These are phyloP conservation scores for Hirsutella minnesotensis DNA, from an alignment of 2,329 filamentous ascomycete genomes.

Conservation along the genomic window DNA sequence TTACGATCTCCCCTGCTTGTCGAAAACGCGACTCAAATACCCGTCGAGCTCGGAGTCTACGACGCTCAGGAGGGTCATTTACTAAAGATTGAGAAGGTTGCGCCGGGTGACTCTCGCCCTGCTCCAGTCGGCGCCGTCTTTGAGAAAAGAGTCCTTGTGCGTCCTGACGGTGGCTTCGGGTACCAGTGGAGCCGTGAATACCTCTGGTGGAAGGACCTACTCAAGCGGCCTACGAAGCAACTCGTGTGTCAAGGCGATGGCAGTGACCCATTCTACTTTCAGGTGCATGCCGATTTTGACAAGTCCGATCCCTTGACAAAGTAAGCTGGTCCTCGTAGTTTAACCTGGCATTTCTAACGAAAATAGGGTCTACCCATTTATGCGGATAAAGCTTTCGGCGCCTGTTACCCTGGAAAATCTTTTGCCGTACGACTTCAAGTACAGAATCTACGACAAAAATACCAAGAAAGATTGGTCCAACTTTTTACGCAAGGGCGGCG, in stretches of 20 bases:
- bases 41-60: conserved; percentile 84
- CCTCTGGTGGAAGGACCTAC: conserved; percentile 84
- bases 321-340: conserved; percentile 27
- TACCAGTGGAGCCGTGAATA: conserved; percentile 89
- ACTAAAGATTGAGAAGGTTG: conserved; percentile 94
- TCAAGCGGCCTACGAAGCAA: conserved; percentile 74
- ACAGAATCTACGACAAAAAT: conserved; percentile 96
- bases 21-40: conserved; percentile 95
- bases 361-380: conserved; percentile 72
- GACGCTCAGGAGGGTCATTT: conserved; percentile 79
- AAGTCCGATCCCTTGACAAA: conserved; percentile 70
- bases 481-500: conserved; percentile 88
- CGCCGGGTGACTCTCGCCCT: conserved; percentile 79
- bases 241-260: conserved; percentile 81
- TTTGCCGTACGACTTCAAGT: conserved; percentile 96
- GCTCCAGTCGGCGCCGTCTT: conserved; percentile 87
- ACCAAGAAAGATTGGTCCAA: conserved; percentile 99
- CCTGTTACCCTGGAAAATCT: conserved; percentile 92
- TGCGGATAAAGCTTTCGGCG: conserved; percentile 83
- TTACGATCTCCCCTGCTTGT: conserved; percentile 83
- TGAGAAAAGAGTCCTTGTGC: conserved; percentile 75
- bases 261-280: conserved; percentile 91
- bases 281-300: conserved; percentile 79
- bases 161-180: conserved; percentile 91
- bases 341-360: not conserved